Conservation (phyloP, 1,139 yeast genomes). For the Spathaspora sp. region DNA sequence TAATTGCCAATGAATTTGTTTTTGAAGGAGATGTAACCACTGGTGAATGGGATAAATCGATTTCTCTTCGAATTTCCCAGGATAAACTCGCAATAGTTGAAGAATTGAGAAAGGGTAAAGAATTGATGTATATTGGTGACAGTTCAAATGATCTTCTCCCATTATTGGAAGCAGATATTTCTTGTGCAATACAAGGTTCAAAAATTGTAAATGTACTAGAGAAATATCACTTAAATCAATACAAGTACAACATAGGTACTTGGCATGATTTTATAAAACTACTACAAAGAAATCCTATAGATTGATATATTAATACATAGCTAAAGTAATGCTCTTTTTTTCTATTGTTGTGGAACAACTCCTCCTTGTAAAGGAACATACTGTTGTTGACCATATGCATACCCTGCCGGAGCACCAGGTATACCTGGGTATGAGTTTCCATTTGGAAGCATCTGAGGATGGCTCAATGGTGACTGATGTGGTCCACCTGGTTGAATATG, state of each 20-base stretch:
- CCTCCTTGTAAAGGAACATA: constrained; percentile 37
- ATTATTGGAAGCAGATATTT: constrained; percentile 48
- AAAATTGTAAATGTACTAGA: constrained; percentile 8
- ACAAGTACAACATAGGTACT: constrained; percentile 11
- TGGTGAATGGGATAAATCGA: constrained; percentile 30
- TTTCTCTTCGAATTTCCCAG: constrained; percentile 50
- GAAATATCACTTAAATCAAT: constrained; percentile 15
- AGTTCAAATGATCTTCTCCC: constrained; percentile 62
- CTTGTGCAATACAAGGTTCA: constrained; percentile 45
- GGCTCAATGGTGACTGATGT: constrained; percentile 18
- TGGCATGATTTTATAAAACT: constrained; percentile 13
- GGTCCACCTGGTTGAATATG: constrained; percentile 14
- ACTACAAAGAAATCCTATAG: constrained; percentile 1
- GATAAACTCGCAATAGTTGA: constrained; percentile 46
- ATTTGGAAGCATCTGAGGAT: constrained; percentile 17
- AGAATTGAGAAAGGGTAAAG: constrained; percentile 16
- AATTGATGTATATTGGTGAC: constrained; percentile 58
- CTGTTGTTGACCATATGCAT: constrained; percentile 29
- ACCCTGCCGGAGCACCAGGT: constrained; percentile 33
- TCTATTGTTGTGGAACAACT: constrained; percentile 27
- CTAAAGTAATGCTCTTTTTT: constrained; percentile 17
- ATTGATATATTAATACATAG: background rate
- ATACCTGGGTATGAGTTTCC: constrained; percentile 18
- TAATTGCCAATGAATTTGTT: constrained; percentile 53
- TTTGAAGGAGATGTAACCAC: constrained; percentile 37